Conservation (phyloP, 768 basidiomycete species). For the Obba rivulosa region DNA sequence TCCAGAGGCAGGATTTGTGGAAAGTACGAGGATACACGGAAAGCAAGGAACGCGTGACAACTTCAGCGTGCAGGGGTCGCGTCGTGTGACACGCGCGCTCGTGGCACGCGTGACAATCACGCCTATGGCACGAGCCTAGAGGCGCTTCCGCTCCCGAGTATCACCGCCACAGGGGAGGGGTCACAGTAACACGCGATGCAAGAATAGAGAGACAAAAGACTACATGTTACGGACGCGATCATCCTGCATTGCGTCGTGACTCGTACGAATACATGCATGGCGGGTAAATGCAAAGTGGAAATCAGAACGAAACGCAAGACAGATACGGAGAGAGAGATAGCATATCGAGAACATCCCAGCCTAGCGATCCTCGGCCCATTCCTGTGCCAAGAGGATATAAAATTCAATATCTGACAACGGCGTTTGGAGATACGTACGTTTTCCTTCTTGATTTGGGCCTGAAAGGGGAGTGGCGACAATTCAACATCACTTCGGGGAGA, state of each 20-base stretch:
- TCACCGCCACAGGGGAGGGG: too few relatives aligned
- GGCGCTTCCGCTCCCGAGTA: background rate
- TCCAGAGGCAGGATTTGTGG: slow-evolving; percentile 14
- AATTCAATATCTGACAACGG: background rate
- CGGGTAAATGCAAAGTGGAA: background rate
- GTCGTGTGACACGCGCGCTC: background rate
- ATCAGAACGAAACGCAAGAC: slow-evolving; percentile 9
- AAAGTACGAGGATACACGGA: too few relatives aligned
- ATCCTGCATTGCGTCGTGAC: background rate
- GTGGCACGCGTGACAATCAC: background rate
- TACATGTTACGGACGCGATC: background rate
- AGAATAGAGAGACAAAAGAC: too few relatives aligned
- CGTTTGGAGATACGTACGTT: slow-evolving; percentile 56
- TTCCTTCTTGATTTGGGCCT: slow-evolving; percentile 99
- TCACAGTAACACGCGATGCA: too few relatives aligned
- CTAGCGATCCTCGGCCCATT: slow-evolving; percentile 92
- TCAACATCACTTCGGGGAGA: background rate
- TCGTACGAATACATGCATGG: slow-evolving; percentile 5
- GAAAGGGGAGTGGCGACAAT: slow-evolving; percentile 5
- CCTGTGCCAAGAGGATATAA: slow-evolving; percentile 36
- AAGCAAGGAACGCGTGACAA: background rate
- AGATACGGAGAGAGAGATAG: slow-evolving; percentile 8
- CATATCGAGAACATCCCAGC: slow-evolving; percentile 1
- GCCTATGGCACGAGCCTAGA: background rate
- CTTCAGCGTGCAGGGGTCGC: background rate